Evolutionary conservation across 192 early-diverging fungal species (phyloP).

Genomic region (Linnemannia elongata): DNA sequence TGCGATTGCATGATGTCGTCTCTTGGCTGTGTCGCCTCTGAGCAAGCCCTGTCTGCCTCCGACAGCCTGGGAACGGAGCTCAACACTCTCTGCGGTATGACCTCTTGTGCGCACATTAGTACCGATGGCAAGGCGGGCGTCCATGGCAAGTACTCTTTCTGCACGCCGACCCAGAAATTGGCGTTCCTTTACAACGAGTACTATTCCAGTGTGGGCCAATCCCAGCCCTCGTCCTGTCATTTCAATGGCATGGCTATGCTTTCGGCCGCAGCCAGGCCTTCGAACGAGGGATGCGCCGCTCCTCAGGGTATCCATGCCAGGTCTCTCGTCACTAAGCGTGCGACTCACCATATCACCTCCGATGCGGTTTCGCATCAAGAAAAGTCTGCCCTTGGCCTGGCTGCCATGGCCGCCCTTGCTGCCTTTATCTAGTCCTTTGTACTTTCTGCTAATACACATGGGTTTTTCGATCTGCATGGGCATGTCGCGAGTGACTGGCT

Average conservation of each 20-base stretch:
- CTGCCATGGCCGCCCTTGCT: not conserved
- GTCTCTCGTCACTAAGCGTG: not conserved
- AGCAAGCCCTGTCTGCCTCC: constrained; percentile 19
- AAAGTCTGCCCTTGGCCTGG: not conserved
- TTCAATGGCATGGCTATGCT: constrained; percentile 49
- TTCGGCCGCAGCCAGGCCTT: constrained; percentile 4
- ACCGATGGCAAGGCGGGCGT: constrained; percentile 52
- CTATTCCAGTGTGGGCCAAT: constrained; percentile 34
- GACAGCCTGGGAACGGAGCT: constrained; percentile 42
- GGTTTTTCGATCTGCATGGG: not conserved
- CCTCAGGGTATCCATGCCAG: not conserved
- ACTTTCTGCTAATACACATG: not conserved
- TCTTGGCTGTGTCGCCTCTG: constrained; percentile 62
- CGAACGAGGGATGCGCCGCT: constrained; percentile 19
- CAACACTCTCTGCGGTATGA: constrained; percentile 56
- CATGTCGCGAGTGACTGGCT: not conserved
- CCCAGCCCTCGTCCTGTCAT: constrained; percentile 26
- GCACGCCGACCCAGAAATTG: constrained; percentile 58
- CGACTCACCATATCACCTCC: not conserved
- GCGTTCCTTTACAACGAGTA: constrained; percentile 61
- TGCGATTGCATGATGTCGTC: constrained; percentile 76
- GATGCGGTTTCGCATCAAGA: not conserved
- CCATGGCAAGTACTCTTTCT: constrained; percentile 63
- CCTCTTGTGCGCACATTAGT: constrained; percentile 56
- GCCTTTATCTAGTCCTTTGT: not conserved